Percentiles rank a stretch among this genome's conserved stretches.
These are phyloP conservation scores for Datisca glomerata DNA, from an alignment of 306 rosid species.

Conservation along the genomic window DNA sequence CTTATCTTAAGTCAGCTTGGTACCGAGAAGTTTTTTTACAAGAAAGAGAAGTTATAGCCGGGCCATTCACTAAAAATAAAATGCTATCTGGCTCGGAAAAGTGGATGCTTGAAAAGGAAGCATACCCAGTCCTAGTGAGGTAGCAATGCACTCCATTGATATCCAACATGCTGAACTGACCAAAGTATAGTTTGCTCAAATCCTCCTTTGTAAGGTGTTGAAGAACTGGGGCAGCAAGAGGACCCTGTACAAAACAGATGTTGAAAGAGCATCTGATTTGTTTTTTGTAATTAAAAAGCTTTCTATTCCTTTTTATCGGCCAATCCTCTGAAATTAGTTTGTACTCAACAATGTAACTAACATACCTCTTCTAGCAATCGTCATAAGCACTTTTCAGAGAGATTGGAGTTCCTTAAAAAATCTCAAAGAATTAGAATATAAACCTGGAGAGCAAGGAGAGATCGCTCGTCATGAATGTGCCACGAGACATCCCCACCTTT, in stretches of 20 bases:
- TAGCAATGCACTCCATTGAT: slow-evolving; percentile 70
- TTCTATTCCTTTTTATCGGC: too few relatives aligned
- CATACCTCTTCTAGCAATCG: too few relatives aligned
- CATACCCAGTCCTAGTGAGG: slow-evolving; percentile 92
- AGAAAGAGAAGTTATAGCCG: too few relatives aligned
- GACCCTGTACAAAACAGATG: slow-evolving; percentile 47
- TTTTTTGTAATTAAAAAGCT: background rate
- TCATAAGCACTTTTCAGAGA: too few relatives aligned
- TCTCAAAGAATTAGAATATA: too few relatives aligned
- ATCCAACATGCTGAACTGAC: slow-evolving; percentile 66
- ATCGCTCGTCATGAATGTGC: slow-evolving; percentile 95
- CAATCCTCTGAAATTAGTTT: too few relatives aligned
- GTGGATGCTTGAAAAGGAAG: too few relatives aligned
- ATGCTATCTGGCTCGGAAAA: too few relatives aligned
- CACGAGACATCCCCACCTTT: slow-evolving; percentile 96
- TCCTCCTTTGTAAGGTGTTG: slow-evolving; percentile 79
- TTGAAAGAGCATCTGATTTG: background rate
- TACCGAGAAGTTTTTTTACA: too few relatives aligned
- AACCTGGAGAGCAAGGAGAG: slow-evolving; percentile 86
- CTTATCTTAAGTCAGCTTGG: too few relatives aligned
- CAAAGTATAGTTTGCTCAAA: slow-evolving; percentile 80
- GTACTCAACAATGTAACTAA: too few relatives aligned
- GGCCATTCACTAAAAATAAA: background rate
- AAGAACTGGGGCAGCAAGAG: slow-evolving; percentile 86
- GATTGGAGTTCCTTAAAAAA: too few relatives aligned